Conservation (phyloP, 2,329 filamentous ascomycete genomes). For the Metarhizium robertsii region DNA sequence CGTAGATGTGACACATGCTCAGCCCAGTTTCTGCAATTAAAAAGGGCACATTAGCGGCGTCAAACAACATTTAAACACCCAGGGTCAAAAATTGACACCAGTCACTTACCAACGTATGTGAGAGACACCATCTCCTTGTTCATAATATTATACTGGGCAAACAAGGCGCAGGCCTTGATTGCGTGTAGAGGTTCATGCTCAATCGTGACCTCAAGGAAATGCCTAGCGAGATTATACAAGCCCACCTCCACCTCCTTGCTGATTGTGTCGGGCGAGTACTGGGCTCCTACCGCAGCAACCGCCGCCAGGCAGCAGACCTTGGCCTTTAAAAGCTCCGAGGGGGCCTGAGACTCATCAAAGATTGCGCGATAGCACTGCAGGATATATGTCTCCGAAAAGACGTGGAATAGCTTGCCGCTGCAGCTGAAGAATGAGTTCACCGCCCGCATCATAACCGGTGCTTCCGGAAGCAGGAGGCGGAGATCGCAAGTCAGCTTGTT, state of each 20-base stretch:
- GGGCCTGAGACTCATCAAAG: neutral
- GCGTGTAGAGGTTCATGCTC: conserved; percentile 5
- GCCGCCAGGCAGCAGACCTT: conserved; percentile 4
- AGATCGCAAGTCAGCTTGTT: neutral
- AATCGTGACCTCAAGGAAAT: conserved; percentile 4
- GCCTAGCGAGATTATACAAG: conserved; percentile 7
- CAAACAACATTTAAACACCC: neutral
- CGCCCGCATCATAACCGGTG: neutral
- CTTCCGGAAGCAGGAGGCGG: neutral
- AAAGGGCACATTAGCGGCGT: neutral
- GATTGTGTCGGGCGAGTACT: conserved; percentile 3
- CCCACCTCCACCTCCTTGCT: neutral
- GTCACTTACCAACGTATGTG: conserved; percentile 5
- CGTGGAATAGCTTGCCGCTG: conserved; percentile 8
- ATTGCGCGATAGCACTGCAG: neutral
- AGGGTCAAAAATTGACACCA: neutral
- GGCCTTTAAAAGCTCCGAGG: neutral
- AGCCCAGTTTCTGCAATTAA: neutral
- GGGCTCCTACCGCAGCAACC: conserved; percentile 6
- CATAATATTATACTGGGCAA: conserved; percentile 10
- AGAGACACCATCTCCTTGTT: conserved; percentile 7
- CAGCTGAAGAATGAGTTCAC: conserved; percentile 5
- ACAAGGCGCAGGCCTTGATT: conserved; percentile 7
- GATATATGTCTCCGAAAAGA: conserved; percentile 5
- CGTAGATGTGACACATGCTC: neutral